Evolutionary conservation across 1,139 yeast species (phyloP), one percentile per base, ranked within the genome.

Genomic region (Geotrichum citri-aurantii): DNA sequence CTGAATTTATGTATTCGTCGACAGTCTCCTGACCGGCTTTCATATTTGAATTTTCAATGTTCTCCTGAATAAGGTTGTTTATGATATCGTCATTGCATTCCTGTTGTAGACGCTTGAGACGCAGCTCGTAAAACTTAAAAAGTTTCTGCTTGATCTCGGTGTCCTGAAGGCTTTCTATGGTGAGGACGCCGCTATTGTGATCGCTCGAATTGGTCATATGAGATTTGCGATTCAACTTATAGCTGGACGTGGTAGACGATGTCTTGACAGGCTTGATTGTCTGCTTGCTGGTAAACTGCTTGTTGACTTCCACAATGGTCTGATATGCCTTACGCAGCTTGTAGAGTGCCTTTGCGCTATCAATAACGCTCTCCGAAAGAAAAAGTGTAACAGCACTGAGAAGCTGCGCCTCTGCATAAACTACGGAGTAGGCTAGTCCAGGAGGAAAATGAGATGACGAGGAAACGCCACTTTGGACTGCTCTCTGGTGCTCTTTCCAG

Each of bases 1-100:
- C 98, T 0, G 96, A 88, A 65, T 86, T 88, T 61, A 93, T 88
- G 69, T 89, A 93, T 71, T 92, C 98, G 68, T 92, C 97, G n/a
- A 71, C 67, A 6, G 74, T 63, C 21, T 65, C 68, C 29, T 64
- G 61, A n/a, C 69, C 69, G 11, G 65, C 63, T 23, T 50, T 50
- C 23, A 44, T 52, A 44, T 37, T 42, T 8, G 42, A 12, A 17
- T 53, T 29, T 2, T 50, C 44, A 37, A 48, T 33, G n/a, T 37
- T 27, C 3, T 47, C 48, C 4, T 19, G 40, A 2, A 54, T 50
- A 1, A 46, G 53, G 4, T 40, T 17, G 19, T 50, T 31, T 5
- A 57, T 37, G 12, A 31, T 24, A 17, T 53, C 52, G 12, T 59
- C 64, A 12, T 54, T 52, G 10, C 31, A 51, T 24, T 48, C 55